Percentiles rank a stretch among this genome's conserved stretches.
Evolutionary conservation across 768 basidiomycete genomes (phyloP).

Genomic region (Daedaleopsis nitida): DNA sequence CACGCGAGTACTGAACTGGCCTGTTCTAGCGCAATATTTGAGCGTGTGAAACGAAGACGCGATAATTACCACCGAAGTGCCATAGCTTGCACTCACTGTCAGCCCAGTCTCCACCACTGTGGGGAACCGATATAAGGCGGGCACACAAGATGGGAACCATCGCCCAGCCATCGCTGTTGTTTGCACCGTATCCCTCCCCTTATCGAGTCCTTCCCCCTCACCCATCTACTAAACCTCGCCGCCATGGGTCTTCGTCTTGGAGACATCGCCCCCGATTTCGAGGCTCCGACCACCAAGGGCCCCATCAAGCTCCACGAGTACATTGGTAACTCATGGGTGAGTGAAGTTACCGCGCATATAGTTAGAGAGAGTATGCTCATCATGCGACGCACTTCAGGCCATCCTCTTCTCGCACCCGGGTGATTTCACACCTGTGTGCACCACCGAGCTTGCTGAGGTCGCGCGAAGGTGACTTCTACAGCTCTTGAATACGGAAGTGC

Average conservation of each 20-base stretch:
- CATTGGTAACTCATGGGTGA: conserved; percentile 86
- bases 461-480: conserved; percentile 59
- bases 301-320: conserved; percentile 91
- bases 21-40: not conserved
- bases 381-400: conserved; percentile 43
- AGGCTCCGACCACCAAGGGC: conserved; percentile 87
- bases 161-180: conserved; percentile 3
- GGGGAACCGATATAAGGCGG: conserved; percentile 23
- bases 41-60: conserved; percentile 68
- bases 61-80: conserved; percentile 36
- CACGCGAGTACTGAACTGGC: not conserved
- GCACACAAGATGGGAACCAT: conserved; percentile 7
- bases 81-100: conserved; percentile 11
- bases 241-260: conserved; percentile 70
- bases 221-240: not conserved
- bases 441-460: conserved; percentile 96
- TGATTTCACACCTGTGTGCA: conserved; percentile 92
- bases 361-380: not conserved
- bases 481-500: too few relatives aligned
- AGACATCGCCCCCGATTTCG: conserved; percentile 87
- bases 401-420: conserved; percentile 95
- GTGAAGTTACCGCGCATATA: conserved; percentile 21
- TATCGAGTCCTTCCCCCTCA: not conserved
- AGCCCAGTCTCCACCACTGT: conserved; percentile 1
- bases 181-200: not conserved